Evolutionary conservation across 1,284 basidiomycete genomes (phyloP).

Genomic region (Puccinia novopanici): DNA sequence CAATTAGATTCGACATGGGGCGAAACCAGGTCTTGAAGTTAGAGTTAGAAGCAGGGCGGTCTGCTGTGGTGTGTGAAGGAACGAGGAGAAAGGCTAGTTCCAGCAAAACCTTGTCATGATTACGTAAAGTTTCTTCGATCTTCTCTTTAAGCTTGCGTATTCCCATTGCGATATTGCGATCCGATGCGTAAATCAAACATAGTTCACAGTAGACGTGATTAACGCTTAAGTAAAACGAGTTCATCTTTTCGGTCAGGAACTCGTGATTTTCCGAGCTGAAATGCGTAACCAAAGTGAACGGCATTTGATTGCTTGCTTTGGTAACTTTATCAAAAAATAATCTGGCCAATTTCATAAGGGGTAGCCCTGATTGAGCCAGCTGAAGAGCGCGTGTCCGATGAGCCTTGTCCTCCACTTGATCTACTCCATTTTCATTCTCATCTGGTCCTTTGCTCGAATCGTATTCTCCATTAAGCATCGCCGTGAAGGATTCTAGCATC

Average conservation of each 20-base stretch:
- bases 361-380: neutral
- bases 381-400: neutral
- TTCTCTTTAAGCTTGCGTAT: neutral
- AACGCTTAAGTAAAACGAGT: neutral
- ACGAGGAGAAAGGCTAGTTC: neutral
- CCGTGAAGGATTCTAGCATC: neutral
- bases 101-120: neutral
- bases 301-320: neutral
- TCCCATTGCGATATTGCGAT: neutral
- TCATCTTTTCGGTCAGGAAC: neutral
- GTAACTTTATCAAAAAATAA: neutral
- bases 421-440: neutral
- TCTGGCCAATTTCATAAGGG: neutral
- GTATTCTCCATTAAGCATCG: neutral
- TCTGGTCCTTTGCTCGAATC: neutral
- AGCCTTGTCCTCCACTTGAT: neutral
- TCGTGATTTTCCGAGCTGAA: neutral
- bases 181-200: neutral
- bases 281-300: neutral
- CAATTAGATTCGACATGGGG: neutral
- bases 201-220: neutral
- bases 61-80: neutral
- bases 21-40: constrained; percentile 8
- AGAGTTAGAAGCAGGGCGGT: neutral
- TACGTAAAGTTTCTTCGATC: neutral